Evolutionary conservation across 371 early-diverging fungal species (phyloP).

Genomic region (Mucor velutinosus): DNA sequence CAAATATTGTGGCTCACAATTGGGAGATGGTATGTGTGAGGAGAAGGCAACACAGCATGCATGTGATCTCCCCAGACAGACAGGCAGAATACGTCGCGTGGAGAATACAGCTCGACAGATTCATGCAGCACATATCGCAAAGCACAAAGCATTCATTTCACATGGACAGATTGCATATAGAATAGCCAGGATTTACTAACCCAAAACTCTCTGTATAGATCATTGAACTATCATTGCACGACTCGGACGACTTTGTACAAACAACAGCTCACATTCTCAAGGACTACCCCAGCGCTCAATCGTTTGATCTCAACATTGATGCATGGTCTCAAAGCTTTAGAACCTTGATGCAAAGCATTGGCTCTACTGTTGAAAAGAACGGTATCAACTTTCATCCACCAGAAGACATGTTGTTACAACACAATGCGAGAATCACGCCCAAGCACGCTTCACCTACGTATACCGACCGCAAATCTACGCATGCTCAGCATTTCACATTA

Average conservation of each 20-base stretch:
- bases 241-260: conserved; percentile 25
- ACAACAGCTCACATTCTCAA: conserved; percentile 23
- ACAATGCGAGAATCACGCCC: conserved; percentile 13
- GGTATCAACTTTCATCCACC: conserved; percentile 23
- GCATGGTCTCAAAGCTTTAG: conserved; percentile 13
- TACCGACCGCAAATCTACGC: conserved; percentile 10
- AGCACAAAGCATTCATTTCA: not conserved
- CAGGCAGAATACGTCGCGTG: not conserved
- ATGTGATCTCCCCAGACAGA: not conserved
- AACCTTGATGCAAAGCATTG: conserved; percentile 12
- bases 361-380: conserved; percentile 11
- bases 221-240: conserved; percentile 18
- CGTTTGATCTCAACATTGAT: conserved; percentile 23
- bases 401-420: conserved; percentile 20
- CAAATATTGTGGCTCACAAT: not conserved
- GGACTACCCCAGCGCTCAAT: conserved; percentile 10
- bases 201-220: conserved; percentile 13
- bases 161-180: not conserved
- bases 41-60: not conserved
- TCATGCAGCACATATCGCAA: not conserved
- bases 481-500: conserved; percentile 8
- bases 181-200: not conserved
- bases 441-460: conserved; percentile 1
- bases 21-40: not conserved
- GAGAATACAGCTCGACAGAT: not conserved